Percentiles rank a stretch among this genome's conserved stretches.
Conservation (phyloP, 805 yeast genomes). For the Saccharomycopsis vini region DNA sequence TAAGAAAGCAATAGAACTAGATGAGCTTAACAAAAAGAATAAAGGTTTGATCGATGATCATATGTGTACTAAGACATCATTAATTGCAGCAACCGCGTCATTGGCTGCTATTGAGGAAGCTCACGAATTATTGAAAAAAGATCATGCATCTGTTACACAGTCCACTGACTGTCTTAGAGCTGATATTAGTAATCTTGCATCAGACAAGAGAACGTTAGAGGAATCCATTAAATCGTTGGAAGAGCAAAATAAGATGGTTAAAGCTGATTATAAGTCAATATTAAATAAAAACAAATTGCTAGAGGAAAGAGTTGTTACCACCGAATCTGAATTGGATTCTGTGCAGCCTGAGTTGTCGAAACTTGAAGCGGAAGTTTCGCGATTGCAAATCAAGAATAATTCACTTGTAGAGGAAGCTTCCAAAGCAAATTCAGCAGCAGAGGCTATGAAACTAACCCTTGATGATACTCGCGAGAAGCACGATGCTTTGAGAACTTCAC, state of each 20-base stretch:
- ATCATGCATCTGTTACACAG: not conserved
- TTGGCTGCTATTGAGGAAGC: slow-evolving; percentile 8
- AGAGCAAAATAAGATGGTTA: not conserved
- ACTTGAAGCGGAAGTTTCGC: not conserved
- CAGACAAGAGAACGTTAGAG: not conserved
- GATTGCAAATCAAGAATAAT: not conserved
- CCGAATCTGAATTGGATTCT: not conserved
- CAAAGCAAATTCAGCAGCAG: not conserved
- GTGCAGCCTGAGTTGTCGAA: not conserved
- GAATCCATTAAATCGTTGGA: not conserved
- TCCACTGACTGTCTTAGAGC: not conserved
- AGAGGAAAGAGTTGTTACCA: not conserved
- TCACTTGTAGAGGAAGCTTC: not conserved
- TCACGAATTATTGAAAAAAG: slow-evolving; percentile 6
- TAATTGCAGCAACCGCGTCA: not conserved
- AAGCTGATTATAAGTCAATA: slow-evolving; percentile 1
- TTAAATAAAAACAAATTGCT: not conserved
- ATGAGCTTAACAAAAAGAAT: not conserved
- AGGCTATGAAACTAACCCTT: not conserved
- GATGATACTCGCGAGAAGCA: no score
- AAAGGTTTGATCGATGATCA: not conserved
- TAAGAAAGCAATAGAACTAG: not conserved
- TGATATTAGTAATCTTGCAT: not conserved
- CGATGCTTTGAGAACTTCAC: not conserved
- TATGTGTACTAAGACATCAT: not conserved